Evolutionary conservation across 1,284 basidiomycete species (phyloP).

Genomic region (Megacollybia platyphylla): DNA sequence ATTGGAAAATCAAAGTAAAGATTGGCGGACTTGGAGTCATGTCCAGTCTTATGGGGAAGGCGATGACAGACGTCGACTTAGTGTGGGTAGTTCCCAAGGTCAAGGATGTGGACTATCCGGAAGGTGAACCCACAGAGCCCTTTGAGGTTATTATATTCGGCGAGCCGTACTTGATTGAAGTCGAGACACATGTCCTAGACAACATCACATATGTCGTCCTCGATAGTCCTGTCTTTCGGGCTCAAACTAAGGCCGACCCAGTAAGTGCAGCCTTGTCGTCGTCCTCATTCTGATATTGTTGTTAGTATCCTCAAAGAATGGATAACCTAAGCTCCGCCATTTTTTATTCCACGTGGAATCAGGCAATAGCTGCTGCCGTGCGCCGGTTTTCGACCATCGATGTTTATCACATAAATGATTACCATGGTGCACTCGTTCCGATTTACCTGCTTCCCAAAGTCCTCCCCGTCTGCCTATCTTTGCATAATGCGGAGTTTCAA

Average conservation of each 20-base stretch:
- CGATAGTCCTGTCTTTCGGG: slow-evolving; percentile 89
- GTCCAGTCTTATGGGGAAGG: slow-evolving; percentile 92
- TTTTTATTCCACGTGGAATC: slow-evolving; percentile 96
- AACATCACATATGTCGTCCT: slow-evolving; percentile 91
- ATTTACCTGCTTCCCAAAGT: slow-evolving; percentile 87
- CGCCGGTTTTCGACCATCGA: slow-evolving; percentile 77
- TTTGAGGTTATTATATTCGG: slow-evolving; percentile 94
- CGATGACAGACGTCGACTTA: slow-evolving; percentile 90
- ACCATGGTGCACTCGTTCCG: slow-evolving; percentile 82
- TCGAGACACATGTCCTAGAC: slow-evolving; percentile 82
- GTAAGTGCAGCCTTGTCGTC: too few species aligned
- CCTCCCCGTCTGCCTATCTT: slow-evolving; percentile 79
- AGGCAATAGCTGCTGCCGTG: slow-evolving; percentile 84
- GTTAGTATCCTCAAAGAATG: slow-evolving; percentile 79
- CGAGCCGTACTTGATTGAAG: slow-evolving; percentile 88
- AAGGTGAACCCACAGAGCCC: slow-evolving; percentile 81
- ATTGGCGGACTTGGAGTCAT: slow-evolving; percentile 94
- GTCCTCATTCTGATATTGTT: too few species aligned
- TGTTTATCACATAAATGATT: slow-evolving; percentile 85
- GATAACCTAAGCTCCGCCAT: slow-evolving; percentile 90
- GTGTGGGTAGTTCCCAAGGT: slow-evolving; percentile 91
- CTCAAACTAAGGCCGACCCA: slow-evolving; percentile 87
- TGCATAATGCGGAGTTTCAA: slow-evolving; percentile 94
- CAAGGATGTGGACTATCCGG: slow-evolving; percentile 82
- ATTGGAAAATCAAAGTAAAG: slow-evolving; percentile 95